Percentiles rank a stretch among this genome's conserved stretches.
These are phyloP conservation scores for Colletotrichum ledebouriae DNA, from an alignment of 2,329 filamentous ascomycete genomes.

Conservation along the genomic window DNA sequence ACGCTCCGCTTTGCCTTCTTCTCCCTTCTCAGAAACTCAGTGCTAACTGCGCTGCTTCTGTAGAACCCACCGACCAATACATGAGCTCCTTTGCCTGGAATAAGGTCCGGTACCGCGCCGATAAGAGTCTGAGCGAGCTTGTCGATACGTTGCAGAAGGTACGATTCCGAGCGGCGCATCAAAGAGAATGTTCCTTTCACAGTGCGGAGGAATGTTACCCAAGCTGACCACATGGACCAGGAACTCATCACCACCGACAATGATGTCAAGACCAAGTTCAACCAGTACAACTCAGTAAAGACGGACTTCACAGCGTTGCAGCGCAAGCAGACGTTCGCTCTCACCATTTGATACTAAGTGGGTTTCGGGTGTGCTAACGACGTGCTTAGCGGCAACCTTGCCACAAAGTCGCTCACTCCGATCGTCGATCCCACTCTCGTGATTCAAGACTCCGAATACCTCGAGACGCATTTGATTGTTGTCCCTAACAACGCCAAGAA, in stretches of 20 bases:
- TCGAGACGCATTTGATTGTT: constrained; percentile 94
- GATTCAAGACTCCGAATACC: constrained; percentile 92
- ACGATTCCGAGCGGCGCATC: constrained; percentile 7
- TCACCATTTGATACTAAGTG: background rate
- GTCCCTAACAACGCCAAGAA: constrained; percentile 85
- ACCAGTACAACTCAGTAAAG: constrained; percentile 93
- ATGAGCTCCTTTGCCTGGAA: constrained; percentile 93
- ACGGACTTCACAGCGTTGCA: constrained; percentile 84
- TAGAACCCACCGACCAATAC: constrained; percentile 97
- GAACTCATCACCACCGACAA: constrained; percentile 94
- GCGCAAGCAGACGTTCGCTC: constrained; percentile 84
- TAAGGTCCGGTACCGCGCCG: constrained; percentile 95
- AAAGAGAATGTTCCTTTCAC: no score
- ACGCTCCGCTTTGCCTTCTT: constrained; percentile 27
- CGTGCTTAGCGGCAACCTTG: constrained; percentile 81
- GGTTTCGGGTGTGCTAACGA: constrained; percentile 33
- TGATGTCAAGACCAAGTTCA: constrained; percentile 94
- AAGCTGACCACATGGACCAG: constrained; percentile 56
- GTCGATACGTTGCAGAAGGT: constrained; percentile 92
- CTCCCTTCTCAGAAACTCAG: constrained; percentile 20
- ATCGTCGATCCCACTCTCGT: constrained; percentile 86
- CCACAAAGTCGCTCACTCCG: constrained; percentile 92
- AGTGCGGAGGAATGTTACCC: background rate
- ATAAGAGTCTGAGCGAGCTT: constrained; percentile 89
- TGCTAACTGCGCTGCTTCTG: constrained; percentile 46